phyloP scores from a whole-genome alignment of 2,329 filamentous ascomycete genomes.

The Colletotrichum sp. region DNA sequence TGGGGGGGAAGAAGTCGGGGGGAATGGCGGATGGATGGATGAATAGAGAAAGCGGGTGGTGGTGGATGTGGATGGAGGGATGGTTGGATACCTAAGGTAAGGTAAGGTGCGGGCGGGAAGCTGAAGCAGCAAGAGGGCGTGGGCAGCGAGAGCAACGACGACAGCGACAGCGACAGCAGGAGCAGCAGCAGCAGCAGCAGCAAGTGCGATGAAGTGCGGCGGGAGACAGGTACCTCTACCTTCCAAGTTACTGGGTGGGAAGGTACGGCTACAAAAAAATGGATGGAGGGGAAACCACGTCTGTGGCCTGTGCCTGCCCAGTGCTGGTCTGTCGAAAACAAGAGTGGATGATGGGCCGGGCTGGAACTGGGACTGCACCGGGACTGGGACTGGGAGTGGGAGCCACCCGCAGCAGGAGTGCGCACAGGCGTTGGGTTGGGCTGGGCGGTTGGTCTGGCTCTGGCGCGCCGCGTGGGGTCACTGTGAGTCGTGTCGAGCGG shows the following conservation, averaged over 20 bases:
- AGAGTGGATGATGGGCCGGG: constrained; percentile 8
- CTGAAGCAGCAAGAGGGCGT: not conserved
- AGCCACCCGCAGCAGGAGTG: not conserved
- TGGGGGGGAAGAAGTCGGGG: not conserved
- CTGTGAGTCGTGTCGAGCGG: not conserved
- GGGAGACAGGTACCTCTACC: not conserved
- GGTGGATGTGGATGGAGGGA: not conserved
- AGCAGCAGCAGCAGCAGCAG: not conserved
- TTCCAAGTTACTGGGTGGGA: not conserved
- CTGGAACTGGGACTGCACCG: not conserved
- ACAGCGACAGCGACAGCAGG: not conserved
- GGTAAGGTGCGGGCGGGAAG: not conserved
- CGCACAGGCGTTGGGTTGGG: not conserved
- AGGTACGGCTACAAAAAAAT: not conserved
- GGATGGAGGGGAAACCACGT: not conserved
- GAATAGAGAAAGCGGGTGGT: not conserved
- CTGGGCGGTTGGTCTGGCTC: not conserved
- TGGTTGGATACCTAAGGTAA: not conserved
- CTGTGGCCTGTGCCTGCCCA: not conserved
- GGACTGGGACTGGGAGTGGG: not conserved
- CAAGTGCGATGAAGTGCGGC: not conserved
- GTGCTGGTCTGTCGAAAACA: not conserved
- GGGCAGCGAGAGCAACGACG: not conserved
- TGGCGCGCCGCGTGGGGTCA: not conserved
- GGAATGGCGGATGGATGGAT: not conserved